Percentiles rank a stretch among this genome's conserved stretches.
Evolutionary conservation across 148 eudicot species (phyloP).

Genomic region (Silene uniflora): DNA sequence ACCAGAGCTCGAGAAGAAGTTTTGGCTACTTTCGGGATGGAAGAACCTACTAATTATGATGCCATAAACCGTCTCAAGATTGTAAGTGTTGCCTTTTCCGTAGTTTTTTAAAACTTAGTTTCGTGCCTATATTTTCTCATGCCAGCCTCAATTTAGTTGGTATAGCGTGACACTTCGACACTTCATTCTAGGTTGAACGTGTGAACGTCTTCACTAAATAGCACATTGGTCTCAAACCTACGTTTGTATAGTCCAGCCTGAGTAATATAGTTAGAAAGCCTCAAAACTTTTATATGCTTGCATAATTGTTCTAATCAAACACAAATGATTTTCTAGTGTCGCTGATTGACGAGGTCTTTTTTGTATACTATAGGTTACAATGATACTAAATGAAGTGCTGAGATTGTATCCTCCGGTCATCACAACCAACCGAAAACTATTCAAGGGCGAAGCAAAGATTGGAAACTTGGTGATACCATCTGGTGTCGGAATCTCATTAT

Average conservation of each 20-base stretch:
- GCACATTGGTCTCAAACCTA: too few relatives aligned
- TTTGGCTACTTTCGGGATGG: conserved; percentile 22
- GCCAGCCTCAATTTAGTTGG: background rate
- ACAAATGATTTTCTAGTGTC: background rate
- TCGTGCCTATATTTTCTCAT: background rate
- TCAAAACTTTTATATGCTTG: too few relatives aligned
- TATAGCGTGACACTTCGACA: too few relatives aligned
- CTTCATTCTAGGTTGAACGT: too few relatives aligned
- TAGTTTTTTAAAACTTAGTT: background rate
- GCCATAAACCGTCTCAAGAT: conserved; percentile 26
- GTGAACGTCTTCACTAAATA: too few relatives aligned
- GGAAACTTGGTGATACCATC: conserved; percentile 26
- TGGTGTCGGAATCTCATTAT: conserved; percentile 21
- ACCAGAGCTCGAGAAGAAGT: conserved; percentile 36
- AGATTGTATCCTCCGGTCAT: conserved; percentile 32
- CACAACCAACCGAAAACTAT: conserved; percentile 11
- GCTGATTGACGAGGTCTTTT: background rate
- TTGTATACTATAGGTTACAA: conserved; percentile 25
- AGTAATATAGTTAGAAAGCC: too few relatives aligned
- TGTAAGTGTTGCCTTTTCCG: conserved; percentile 6
- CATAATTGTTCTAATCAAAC: background rate
- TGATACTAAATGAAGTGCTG: conserved; percentile 39
- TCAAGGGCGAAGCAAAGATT: conserved; percentile 22
- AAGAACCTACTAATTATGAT: conserved; percentile 25
- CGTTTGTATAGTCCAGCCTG: too few relatives aligned